These are phyloP conservation scores for Aureobasidium pullulans DNA, from an alignment of 2,329 filamentous ascomycete species.

Conservation along the genomic window DNA sequence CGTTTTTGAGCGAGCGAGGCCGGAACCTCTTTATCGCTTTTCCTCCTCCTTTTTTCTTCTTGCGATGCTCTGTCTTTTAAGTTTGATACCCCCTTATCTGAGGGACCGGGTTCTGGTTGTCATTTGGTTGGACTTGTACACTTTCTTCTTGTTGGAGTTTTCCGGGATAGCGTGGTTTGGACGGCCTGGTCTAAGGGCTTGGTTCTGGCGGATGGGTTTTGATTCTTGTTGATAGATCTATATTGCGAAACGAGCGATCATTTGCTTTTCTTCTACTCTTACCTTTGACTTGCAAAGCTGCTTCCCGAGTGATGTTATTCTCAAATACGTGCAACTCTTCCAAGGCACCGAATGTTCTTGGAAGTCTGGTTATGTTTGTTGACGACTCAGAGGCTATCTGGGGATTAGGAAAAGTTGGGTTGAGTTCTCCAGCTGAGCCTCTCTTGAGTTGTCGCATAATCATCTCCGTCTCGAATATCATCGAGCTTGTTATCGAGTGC, in stretches of 20 bases:
- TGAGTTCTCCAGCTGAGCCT: too few species aligned
- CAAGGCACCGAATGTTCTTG: too few species aligned
- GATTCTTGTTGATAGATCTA: not conserved
- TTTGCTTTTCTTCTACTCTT: not conserved
- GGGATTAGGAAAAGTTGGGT: too few species aligned
- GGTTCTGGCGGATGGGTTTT: not conserved
- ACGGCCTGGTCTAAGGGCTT: not conserved
- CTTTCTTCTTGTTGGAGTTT: not conserved
- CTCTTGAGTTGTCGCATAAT: too few species aligned
- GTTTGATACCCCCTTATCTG: slow-evolving; percentile 7
- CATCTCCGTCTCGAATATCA: too few species aligned
- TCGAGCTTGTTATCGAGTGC: too few species aligned
- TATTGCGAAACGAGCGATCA: not conserved
- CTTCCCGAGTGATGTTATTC: too few species aligned
- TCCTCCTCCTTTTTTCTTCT: not conserved
- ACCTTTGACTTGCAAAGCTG: too few species aligned
- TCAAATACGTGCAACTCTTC: too few species aligned
- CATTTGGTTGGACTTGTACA: not conserved
- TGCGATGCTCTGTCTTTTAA: not conserved
- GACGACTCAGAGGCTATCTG: too few species aligned
- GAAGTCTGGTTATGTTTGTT: too few species aligned
- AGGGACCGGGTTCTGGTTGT: not conserved
- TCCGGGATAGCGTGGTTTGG: not conserved
- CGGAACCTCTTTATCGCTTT: not conserved
- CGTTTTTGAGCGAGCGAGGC: not conserved